Percentiles rank a stretch among this genome's conserved stretches.
phyloP scores from a whole-genome alignment of 2,329 filamentous ascomycete genomes.

The Pleomassaria siparia region DNA sequence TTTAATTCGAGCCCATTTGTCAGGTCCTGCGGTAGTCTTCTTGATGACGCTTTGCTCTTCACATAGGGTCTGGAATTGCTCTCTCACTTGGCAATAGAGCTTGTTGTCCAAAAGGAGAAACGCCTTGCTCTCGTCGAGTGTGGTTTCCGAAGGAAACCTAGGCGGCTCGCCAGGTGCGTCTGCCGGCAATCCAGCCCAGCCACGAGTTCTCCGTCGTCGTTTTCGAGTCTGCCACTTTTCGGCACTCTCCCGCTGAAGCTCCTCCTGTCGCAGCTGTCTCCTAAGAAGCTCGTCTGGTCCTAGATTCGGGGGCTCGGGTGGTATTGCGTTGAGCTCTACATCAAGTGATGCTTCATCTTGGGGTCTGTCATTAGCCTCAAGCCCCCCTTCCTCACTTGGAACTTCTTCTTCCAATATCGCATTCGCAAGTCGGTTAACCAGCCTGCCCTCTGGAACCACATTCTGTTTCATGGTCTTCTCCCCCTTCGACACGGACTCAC shows the following conservation, averaged over 20 bases:
- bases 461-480: constrained; percentile 17
- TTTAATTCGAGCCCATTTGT: constrained; percentile 73
- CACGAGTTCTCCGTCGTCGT: constrained; percentile 66
- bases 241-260: constrained; percentile 60
- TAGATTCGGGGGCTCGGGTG: constrained; percentile 11
- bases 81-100: constrained; percentile 65
- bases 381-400: constrained; percentile 16
- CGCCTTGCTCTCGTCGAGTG: constrained; percentile 74
- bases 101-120: constrained; percentile 65
- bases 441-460: constrained; percentile 14
- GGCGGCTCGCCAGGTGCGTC: constrained; percentile 68
- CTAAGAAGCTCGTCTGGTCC: constrained; percentile 27
- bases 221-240: constrained; percentile 66
- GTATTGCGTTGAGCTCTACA: neutral
- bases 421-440: constrained; percentile 32
- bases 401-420: constrained; percentile 27
- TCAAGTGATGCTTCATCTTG: constrained; percentile 1
- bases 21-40: constrained; percentile 73
- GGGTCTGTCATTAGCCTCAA: constrained; percentile 4
- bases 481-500: constrained; percentile 7
- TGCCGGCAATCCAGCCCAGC: constrained; percentile 67
- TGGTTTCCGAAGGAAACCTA: constrained; percentile 80
- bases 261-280: constrained; percentile 32
- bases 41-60: constrained; percentile 67
- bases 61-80: constrained; percentile 71